Base-by-base conservation (phyloP, 1,139 yeast genomes). In the Saccharomyces hybrid region DNA sequence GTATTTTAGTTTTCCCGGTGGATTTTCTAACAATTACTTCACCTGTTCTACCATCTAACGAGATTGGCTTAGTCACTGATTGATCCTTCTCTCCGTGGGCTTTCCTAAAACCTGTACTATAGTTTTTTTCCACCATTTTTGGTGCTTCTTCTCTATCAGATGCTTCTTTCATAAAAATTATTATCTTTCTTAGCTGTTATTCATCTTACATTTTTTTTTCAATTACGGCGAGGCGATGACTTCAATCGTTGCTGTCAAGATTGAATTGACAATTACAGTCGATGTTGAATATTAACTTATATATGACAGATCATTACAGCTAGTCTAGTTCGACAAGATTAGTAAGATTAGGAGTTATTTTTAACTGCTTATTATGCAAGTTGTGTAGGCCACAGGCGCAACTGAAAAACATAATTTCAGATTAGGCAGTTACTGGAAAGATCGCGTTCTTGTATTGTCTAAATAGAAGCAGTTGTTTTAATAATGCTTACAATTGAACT, bases 11-110 rank as follows among this genome's bases (percentile, higher is more conserved):
- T 52, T 71, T 67, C 0, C 79, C 79, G 1, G 77, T 72, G 1
- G 76, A 68, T 52, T 71, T 74, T 38, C 66, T 62, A 3, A 75
- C 76, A 4, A 69, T 54, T 0, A 75, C 76, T 57, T 72, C 73
- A 6, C 70, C 68, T 3, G 67, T 65, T 6, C 42, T 29, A 11
- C 52, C 47, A 52, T 63, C 54, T n/a, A 63, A 42, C 7, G 63
- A 52, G 4, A 62, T 53, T 3, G 68, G 68, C 51, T 58, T 62
- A 2, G 62, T 62, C 25, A 61, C 53, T 2, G 61, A 58, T 25
- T 58, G 61, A 41, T 59, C 56, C 27, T 57, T 57, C 8, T 50
- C 46, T 9, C 62, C 60, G 31, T 48, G 44, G n/a, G 49, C 48
- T 28, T 47, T 34, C 29, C 16, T 34, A 34, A 32, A 50, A n/a